Percentiles rank a stretch among this genome's conserved stretches.
Evolutionary conservation across 768 basidiomycete species (phyloP).

Genomic region (Rhodosporidiobolus sp.): DNA sequence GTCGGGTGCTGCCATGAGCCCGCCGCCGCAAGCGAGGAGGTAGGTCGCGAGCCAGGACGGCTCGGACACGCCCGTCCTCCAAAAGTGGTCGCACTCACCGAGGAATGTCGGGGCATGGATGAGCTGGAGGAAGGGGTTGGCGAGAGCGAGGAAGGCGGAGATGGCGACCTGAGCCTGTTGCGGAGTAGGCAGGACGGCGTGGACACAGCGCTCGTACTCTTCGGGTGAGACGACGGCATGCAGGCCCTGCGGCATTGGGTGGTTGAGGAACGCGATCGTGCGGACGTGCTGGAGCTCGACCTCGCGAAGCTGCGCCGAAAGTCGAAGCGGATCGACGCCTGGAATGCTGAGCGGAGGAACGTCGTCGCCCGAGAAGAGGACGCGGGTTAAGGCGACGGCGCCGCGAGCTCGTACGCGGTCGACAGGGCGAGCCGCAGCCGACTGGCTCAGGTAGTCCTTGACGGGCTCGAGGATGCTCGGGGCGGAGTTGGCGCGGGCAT

Average conservation of each 20-base stretch:
- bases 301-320: not conserved
- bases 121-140: conserved; percentile 25
- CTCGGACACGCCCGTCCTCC: conserved; percentile 31
- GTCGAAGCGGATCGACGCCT: too few species aligned
- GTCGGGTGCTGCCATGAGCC: conserved; percentile 11
- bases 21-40: conserved; percentile 12
- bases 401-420: not conserved
- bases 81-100: conserved; percentile 14
- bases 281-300: not conserved
- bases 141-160: conserved; percentile 16
- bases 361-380: not conserved
- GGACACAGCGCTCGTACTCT: not conserved
- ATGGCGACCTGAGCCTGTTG: conserved; percentile 24
- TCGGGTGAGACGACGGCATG: conserved; percentile 11
- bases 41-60: conserved; percentile 34
- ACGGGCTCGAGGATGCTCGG: not conserved
- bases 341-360: not conserved
- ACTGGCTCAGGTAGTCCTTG: too few species aligned
- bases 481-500: not conserved
- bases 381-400: not conserved
- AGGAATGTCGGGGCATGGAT: conserved; percentile 18
- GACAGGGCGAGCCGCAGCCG: not conserved
- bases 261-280: not conserved
- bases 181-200: conserved; percentile 15
- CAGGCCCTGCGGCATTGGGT: not conserved